Percentiles rank a stretch among this genome's conserved stretches.
Evolutionary conservation across 2,329 filamentous ascomycete species (phyloP).

Genomic region (Neonectria hederae): DNA sequence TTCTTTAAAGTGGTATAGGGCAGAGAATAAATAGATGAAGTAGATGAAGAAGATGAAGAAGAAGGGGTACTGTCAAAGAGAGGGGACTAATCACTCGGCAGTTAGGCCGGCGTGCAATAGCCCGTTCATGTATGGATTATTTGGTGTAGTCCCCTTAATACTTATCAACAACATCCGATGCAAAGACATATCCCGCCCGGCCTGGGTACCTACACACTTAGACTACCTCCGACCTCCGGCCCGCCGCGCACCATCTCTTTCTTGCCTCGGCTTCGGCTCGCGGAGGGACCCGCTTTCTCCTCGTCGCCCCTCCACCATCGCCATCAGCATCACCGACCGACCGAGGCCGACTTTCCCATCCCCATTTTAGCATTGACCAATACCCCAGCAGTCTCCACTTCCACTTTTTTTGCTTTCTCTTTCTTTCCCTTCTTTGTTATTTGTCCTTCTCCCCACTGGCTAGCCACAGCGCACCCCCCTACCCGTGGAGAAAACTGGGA

Average conservation of each 20-base stretch:
- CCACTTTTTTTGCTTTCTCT: neutral
- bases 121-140: neutral
- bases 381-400: neutral
- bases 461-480: neutral
- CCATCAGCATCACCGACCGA: constrained; percentile 15
- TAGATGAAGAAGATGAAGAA: neutral
- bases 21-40: neutral
- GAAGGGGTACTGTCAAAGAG: too few species aligned
- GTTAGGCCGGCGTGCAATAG: neutral
- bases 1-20: too few species aligned
- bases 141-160: neutral
- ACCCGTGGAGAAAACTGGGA: constrained; percentile 3
- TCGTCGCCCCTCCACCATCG: constrained; percentile 14
- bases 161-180: neutral
- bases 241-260: constrained; percentile 27
- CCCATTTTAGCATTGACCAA: neutral
- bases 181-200: neutral
- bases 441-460: neutral
- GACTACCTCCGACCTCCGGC: constrained; percentile 28
- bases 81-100: too few species aligned
- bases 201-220: too few species aligned
- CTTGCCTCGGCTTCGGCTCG: constrained; percentile 45
- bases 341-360: constrained; percentile 15
- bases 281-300: constrained; percentile 28
- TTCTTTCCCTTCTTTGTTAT: neutral